Evolutionary conservation across 2,329 filamentous ascomycete genomes (phyloP).

Genomic region (Arthrobotrys conoides): DNA sequence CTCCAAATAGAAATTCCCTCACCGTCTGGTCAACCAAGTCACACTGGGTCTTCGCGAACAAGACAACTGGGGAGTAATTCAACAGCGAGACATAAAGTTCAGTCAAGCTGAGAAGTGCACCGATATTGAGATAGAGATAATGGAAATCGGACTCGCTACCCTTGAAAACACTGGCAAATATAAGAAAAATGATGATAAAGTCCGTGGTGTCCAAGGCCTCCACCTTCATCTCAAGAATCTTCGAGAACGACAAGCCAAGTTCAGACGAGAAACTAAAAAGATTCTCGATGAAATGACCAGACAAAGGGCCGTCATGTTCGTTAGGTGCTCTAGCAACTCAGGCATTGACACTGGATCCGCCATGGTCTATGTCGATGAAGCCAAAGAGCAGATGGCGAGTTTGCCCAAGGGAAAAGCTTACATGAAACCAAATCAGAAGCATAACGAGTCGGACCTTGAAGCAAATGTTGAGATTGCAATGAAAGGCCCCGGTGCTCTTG

Average conservation of each 20-base stretch:
- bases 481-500: conserved; percentile 30
- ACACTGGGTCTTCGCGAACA: conserved; percentile 15
- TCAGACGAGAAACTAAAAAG: conserved; percentile 9
- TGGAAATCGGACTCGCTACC: neutral
- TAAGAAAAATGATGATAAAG: neutral
- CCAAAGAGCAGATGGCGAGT: neutral
- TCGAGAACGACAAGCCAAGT: neutral
- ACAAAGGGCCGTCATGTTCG: conserved; percentile 7
- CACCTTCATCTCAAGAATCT: conserved; percentile 6
- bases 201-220: neutral
- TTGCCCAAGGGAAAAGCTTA: neutral
- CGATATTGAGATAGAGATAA: neutral
- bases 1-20: neutral
- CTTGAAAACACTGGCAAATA: neutral
- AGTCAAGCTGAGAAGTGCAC: conserved; percentile 25
- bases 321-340: neutral
- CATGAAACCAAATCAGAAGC: neutral
- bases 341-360: neutral
- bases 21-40: neutral
- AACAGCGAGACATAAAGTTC: conserved; percentile 7
- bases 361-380: neutral
- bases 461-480: conserved; percentile 25
- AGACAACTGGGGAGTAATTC: neutral
- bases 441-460: conserved; percentile 5
- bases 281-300: conserved; percentile 16